Evolutionary conservation across 2,329 filamentous ascomycete species (phyloP).

Genomic region (Zasmidium citrigriseum): DNA sequence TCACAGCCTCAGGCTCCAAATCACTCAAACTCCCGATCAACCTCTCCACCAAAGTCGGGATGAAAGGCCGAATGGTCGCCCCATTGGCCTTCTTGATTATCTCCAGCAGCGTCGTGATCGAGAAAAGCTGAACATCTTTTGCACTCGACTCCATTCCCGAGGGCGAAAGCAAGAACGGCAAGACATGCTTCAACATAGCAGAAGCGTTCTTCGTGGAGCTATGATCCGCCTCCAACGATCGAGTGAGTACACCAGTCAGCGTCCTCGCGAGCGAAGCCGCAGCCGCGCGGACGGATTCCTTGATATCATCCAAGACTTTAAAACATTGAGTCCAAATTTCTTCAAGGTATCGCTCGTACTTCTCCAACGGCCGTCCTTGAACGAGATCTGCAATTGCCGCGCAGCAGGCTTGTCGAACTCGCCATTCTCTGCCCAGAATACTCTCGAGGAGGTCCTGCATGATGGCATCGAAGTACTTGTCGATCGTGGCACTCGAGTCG

Average conservation of each 20-base stretch:
- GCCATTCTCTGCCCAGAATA: constrained; percentile 89
- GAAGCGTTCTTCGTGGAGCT: constrained; percentile 66
- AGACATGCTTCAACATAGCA: constrained; percentile 79
- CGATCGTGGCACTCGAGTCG: constrained; percentile 74
- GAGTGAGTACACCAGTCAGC: constrained; percentile 80
- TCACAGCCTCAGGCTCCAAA: constrained; percentile 84
- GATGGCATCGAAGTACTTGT: constrained; percentile 83
- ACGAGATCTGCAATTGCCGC: constrained; percentile 85
- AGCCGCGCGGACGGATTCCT: constrained; percentile 79
- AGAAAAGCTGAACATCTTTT: constrained; percentile 82
- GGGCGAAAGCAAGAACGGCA: constrained; percentile 87
- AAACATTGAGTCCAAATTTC: constrained; percentile 84
- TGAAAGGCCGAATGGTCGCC: constrained; percentile 75
- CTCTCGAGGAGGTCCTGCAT: constrained; percentile 83
- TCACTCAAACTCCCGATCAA: constrained; percentile 81
- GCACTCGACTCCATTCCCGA: constrained; percentile 87
- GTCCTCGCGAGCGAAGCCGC: constrained; percentile 81
- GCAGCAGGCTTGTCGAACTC: constrained; percentile 88
- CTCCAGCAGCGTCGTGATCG: constrained; percentile 76
- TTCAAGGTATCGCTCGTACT: constrained; percentile 80
- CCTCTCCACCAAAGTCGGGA: constrained; percentile 77
- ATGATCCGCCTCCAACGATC: constrained; percentile 78
- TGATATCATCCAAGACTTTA: constrained; percentile 94
- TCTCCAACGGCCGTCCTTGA: constrained; percentile 67
- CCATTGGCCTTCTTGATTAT: constrained; percentile 84